These are phyloP conservation scores for Akanthomyces uredinophilus DNA, from an alignment of 2,329 filamentous ascomycete species.

Conservation along the genomic window DNA sequence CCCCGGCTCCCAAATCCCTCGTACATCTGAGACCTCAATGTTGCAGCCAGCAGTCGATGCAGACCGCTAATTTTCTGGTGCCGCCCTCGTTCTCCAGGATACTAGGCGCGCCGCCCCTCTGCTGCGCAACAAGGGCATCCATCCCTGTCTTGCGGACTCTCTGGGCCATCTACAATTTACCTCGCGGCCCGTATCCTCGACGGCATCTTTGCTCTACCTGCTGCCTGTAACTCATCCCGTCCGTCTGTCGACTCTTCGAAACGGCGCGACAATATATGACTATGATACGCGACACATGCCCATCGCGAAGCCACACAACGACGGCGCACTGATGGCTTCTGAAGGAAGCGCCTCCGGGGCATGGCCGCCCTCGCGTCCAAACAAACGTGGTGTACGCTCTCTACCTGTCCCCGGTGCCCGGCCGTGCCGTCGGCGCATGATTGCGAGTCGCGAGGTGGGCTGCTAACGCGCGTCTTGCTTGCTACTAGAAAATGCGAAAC, in stretches of 20 bases:
- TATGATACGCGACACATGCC: not conserved
- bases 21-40: not conserved
- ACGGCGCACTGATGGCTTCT: conserved; percentile 7
- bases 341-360: conserved; percentile 9
- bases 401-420: not conserved
- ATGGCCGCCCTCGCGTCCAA: conserved; percentile 12
- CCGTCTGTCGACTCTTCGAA: not conserved
- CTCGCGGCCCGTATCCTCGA: not conserved
- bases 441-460: no score
- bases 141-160: not conserved
- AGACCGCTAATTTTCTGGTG: not conserved
- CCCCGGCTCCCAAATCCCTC: not conserved
- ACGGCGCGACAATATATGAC: not conserved
- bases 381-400: conserved; percentile 12
- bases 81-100: not conserved
- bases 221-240: not conserved
- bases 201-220: not conserved
- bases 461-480: not conserved
- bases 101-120: not conserved
- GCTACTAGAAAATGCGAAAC: conserved; percentile 64
- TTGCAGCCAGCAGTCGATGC: not conserved
- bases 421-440: not conserved
- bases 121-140: not conserved
- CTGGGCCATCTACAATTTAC: not conserved
- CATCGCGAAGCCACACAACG: not conserved